These are phyloP conservation scores for Apophysomyces trapeziformis DNA, from an alignment of 371 early-diverging fungal genomes.

Conservation along the genomic window DNA sequence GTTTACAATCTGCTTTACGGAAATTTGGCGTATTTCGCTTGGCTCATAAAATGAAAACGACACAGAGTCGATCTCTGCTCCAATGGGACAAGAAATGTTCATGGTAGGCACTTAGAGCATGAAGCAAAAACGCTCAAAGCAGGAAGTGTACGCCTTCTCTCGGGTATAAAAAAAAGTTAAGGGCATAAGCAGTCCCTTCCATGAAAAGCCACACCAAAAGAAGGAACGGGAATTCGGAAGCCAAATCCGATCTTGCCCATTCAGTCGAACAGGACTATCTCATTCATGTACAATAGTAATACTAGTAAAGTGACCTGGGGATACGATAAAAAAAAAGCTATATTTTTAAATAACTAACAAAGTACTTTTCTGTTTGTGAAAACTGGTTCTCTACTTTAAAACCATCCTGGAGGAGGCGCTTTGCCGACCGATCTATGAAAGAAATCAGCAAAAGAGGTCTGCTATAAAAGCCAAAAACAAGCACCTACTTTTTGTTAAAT, in stretches of 20 bases:
- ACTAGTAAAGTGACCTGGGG: too few species aligned
- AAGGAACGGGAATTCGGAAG: too few species aligned
- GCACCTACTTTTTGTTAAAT: not conserved
- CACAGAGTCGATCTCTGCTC: conserved; percentile 71
- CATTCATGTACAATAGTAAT: too few species aligned
- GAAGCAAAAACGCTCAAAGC: conserved; percentile 8
- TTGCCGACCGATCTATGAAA: not conserved
- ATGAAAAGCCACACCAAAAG: not conserved
- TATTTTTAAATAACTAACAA: not conserved
- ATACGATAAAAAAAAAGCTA: too few species aligned
- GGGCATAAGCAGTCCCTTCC: conserved; percentile 1
- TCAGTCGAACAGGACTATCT: too few species aligned
- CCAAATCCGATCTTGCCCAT: too few species aligned
- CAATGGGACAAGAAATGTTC: conserved; percentile 73
- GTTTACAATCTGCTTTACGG: conserved; percentile 92
- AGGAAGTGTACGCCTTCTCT: not conserved
- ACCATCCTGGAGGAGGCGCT: conserved; percentile 1
- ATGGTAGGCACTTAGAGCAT: conserved; percentile 36
- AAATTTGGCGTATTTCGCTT: conserved; percentile 92
- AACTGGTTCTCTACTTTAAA: not conserved
- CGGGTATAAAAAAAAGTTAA: conserved; percentile 3
- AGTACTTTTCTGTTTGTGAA: not conserved
- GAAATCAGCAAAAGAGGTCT: not conserved
- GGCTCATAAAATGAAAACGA: conserved; percentile 91
- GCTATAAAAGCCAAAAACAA: not conserved